These are phyloP conservation scores for Fusarium sp. DNA, from an alignment of 2,329 filamentous ascomycete genomes.

Conservation along the genomic window DNA sequence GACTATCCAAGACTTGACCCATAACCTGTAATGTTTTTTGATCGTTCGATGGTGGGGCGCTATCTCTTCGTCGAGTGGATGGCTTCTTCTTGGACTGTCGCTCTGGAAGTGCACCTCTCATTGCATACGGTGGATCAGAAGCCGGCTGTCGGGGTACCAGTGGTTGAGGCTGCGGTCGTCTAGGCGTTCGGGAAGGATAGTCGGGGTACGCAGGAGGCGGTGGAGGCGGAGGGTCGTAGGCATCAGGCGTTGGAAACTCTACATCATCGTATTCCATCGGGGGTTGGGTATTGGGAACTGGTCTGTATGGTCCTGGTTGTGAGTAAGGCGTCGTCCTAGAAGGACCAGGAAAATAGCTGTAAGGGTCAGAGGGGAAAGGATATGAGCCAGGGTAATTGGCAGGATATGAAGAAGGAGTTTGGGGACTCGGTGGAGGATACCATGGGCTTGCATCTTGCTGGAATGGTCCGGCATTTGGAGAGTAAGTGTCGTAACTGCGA, in stretches of 20 bases:
- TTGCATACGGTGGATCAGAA: background rate
- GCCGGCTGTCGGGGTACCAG: background rate
- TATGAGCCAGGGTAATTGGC: background rate
- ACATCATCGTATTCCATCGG: background rate
- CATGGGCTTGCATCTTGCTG: background rate
- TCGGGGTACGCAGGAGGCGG: background rate
- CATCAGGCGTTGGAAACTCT: background rate
- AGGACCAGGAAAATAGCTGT: background rate
- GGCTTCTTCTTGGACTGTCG: background rate
- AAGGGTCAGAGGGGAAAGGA: background rate
- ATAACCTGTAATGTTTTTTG: background rate
- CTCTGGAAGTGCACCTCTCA: background rate
- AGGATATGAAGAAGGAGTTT: background rate
- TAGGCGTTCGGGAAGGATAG: background rate
- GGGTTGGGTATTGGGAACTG: background rate
- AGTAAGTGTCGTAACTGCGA: background rate
- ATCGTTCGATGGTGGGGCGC: background rate
- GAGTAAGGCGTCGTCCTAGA: background rate
- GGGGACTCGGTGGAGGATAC: background rate
- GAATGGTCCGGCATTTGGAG: background rate
- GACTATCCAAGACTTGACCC: background rate
- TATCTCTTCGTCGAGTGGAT: background rate
- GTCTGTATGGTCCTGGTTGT: background rate
- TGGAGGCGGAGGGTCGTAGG: background rate
- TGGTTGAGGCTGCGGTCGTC: background rate